Percentiles rank a stretch among this genome's conserved stretches.
phyloP scores from a whole-genome alignment of 352 stramenopile species.

The Globisporangium radiosum region DNA sequence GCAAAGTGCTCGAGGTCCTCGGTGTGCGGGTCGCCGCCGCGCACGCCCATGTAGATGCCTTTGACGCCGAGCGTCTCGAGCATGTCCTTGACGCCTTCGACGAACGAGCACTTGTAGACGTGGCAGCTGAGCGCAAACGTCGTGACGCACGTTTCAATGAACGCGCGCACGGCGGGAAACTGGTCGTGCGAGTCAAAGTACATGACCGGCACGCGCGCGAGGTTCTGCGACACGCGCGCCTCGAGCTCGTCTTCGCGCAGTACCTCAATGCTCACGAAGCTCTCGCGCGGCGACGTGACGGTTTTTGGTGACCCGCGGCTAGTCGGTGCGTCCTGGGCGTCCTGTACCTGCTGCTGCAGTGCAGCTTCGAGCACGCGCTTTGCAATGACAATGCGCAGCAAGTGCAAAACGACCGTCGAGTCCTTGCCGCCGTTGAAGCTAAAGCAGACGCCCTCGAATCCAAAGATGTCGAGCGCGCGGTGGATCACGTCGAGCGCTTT shows the following conservation, averaged over 20 bases:
- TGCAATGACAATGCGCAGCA: slow-evolving; percentile 80
- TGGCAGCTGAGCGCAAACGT: slow-evolving; percentile 58
- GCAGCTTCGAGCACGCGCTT: slow-evolving; percentile 20
- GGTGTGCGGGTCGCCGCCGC: slow-evolving; percentile 90
- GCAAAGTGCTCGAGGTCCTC: slow-evolving; percentile 82
- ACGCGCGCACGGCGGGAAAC: slow-evolving; percentile 90
- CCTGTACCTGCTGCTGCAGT: not conserved
- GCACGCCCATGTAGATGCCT: slow-evolving; percentile 87
- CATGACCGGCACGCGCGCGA: slow-evolving; percentile 81
- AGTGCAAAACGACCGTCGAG: slow-evolving; percentile 87
- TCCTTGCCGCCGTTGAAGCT: slow-evolving; percentile 94
- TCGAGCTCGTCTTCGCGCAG: slow-evolving; percentile 49
- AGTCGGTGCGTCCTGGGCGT: slow-evolving; percentile 19
- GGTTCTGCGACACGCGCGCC: slow-evolving; percentile 24
- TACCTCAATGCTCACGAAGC: slow-evolving; percentile 4
- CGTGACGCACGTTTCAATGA: slow-evolving; percentile 70
- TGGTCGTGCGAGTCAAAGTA: slow-evolving; percentile 96
- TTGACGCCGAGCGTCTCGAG: slow-evolving; percentile 84
- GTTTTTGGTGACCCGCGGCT: slow-evolving; percentile 21
- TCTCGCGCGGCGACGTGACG: slow-evolving; percentile 38
- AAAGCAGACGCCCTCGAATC: slow-evolving; percentile 70
- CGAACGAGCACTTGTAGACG: slow-evolving; percentile 88
- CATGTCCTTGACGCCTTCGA: slow-evolving; percentile 89
- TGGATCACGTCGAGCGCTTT: slow-evolving; percentile 70
- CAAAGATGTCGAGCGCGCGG: slow-evolving; percentile 78